phyloP scores from a whole-genome alignment of 495 filamentous ascomycete species.

The Penicillium waksmanii region DNA sequence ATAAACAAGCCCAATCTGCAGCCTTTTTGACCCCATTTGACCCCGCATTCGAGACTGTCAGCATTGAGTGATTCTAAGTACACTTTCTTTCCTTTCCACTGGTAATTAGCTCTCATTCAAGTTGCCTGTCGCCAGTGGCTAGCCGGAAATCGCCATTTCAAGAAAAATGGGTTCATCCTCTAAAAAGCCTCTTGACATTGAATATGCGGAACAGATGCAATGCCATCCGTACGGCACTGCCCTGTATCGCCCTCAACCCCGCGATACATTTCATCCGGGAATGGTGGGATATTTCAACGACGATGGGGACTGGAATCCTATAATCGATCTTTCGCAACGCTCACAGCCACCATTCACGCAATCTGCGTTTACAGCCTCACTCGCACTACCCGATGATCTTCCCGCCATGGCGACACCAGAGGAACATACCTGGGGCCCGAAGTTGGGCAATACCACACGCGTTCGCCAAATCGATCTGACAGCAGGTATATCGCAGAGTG shows the following conservation, averaged over 20 bases:
- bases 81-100: no score
- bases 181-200: constrained; percentile 5
- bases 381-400: background rate
- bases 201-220: constrained; percentile 12
- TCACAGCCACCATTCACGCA: background rate
- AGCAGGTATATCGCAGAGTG: background rate
- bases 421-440: constrained; percentile 13
- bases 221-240: constrained; percentile 11
- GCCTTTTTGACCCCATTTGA: no score
- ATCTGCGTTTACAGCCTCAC: background rate
- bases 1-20: no score
- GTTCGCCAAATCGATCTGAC: background rate
- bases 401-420: constrained; percentile 6
- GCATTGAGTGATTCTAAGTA: no score
- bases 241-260: constrained; percentile 10
- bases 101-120: background rate
- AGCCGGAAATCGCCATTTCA: background rate
- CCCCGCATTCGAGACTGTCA: no score
- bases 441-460: background rate
- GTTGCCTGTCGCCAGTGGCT: background rate
- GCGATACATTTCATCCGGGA: constrained; percentile 5
- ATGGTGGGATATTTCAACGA: constrained; percentile 10
- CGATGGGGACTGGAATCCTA: constrained; percentile 6
- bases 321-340: constrained; percentile 4
- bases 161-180: constrained; percentile 3